Conservation (phyloP, 495 filamentous ascomycete species). For the Penicillium flavigenum region DNA sequence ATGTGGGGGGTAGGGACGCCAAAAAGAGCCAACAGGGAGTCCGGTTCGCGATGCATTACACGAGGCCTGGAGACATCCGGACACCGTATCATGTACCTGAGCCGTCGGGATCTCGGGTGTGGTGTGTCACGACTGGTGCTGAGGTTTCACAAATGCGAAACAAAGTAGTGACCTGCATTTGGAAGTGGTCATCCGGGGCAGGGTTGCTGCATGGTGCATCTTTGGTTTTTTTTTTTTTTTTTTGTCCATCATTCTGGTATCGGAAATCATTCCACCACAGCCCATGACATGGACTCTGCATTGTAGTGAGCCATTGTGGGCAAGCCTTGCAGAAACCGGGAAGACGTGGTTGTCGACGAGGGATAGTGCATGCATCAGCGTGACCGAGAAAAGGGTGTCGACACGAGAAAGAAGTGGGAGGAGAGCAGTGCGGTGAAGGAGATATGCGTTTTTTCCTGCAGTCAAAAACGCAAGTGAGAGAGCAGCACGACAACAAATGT, state of each 20-base stretch:
- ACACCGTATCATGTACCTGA: background rate
- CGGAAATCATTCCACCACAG: background rate
- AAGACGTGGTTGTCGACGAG: background rate
- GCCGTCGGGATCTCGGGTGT: background rate
- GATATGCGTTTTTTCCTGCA: slow-evolving; percentile 7
- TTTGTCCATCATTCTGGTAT: background rate
- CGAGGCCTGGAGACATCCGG: background rate
- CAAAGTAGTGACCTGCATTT: slow-evolving; percentile 14
- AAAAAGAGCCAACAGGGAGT: background rate
- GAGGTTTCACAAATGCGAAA: slow-evolving; percentile 11
- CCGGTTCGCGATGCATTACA: background rate
- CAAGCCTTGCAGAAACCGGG: background rate
- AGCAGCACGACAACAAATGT: slow-evolving; percentile 4
- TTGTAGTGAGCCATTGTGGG: background rate
- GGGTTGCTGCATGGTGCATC: background rate
- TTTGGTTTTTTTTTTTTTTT: background rate
- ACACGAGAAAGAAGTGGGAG: slow-evolving; percentile 3
- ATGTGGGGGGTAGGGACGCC: background rate
- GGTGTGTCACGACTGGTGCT: slow-evolving; percentile 2
- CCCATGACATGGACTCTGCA: background rate
- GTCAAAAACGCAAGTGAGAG: slow-evolving; percentile 8
- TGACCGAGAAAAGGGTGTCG: background rate
- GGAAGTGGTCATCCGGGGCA: slow-evolving; percentile 3
- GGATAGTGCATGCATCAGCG: slow-evolving; percentile 4
- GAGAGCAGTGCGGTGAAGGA: slow-evolving; percentile 7